Conservation (phyloP, 768 basidiomycete genomes). For the Hortiboletus campestris region DNA sequence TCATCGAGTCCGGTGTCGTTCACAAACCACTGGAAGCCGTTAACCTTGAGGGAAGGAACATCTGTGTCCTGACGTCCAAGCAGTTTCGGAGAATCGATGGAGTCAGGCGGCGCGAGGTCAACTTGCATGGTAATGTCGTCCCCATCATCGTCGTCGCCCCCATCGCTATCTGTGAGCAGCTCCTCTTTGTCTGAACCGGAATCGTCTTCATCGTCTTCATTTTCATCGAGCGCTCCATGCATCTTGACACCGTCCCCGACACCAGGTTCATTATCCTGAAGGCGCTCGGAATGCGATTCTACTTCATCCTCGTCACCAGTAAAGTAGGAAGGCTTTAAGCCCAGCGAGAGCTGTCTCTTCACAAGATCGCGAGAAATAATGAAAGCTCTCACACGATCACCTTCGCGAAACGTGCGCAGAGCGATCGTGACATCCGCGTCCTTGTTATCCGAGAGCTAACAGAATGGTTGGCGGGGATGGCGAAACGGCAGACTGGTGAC, state of each 20-base stretch:
- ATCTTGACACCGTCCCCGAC: slow-evolving; percentile 30
- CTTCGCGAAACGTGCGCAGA: slow-evolving; percentile 78
- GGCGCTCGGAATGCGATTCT: slow-evolving; percentile 29
- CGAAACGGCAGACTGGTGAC: slow-evolving; percentile 11
- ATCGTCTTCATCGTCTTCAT: slow-evolving; percentile 10
- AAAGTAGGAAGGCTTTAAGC: slow-evolving; percentile 88
- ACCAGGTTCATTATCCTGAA: slow-evolving; percentile 28
- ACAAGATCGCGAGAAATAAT: slow-evolving; percentile 72
- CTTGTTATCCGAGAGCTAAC: slow-evolving; percentile 83
- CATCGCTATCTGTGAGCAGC: slow-evolving; percentile 11
- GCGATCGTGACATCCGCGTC: slow-evolving; percentile 77
- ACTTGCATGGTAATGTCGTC: slow-evolving; percentile 22
- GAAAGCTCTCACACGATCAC: slow-evolving; percentile 80
- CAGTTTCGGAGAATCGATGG: background rate
- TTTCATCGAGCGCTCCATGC: slow-evolving; percentile 21
- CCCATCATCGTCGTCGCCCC: slow-evolving; percentile 16
- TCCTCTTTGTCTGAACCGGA: slow-evolving; percentile 23
- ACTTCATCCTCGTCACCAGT: slow-evolving; percentile 52
- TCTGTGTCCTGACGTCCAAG: background rate
- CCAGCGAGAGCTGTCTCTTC: slow-evolving; percentile 77
- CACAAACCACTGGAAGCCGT: slow-evolving; percentile 74
- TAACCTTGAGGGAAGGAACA: slow-evolving; percentile 46
- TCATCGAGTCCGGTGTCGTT: slow-evolving; percentile 36
- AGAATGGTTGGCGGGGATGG: background rate
- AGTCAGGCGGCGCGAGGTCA: background rate